Evolutionary conservation across 2,329 filamentous ascomycete species (phyloP).

Genomic region (Fusarium solani-melongenae): DNA sequence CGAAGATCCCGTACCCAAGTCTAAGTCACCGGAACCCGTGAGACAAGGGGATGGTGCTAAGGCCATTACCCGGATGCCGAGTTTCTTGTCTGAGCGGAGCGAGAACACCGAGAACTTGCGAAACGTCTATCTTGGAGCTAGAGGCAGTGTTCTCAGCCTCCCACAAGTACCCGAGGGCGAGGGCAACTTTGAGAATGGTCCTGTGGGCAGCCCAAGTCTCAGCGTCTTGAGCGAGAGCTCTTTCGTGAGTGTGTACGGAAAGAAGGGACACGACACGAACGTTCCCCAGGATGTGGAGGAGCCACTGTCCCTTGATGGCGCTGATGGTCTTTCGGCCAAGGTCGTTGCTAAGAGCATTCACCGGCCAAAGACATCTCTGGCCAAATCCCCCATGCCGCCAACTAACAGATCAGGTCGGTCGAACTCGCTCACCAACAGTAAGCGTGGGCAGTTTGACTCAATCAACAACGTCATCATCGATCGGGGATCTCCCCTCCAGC

Average conservation of each 20-base stretch:
- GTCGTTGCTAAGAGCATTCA: constrained; percentile 27
- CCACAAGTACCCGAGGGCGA: constrained; percentile 58
- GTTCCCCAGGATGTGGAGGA: constrained; percentile 45
- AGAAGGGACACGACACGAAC: constrained; percentile 48
- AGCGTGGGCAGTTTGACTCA: constrained; percentile 54
- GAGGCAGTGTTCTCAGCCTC: constrained; percentile 62
- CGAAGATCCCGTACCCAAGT: constrained; percentile 34
- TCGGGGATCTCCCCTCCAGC: constrained; percentile 61
- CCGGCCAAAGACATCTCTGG: constrained; percentile 38
- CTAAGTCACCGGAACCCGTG: constrained; percentile 26
- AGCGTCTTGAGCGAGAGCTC: constrained; percentile 76
- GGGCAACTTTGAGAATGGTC: constrained; percentile 32
- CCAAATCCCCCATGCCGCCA: constrained; percentile 10
- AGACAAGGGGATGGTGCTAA: constrained; percentile 48
- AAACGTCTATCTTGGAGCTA: constrained; percentile 66
- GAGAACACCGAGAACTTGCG: constrained; percentile 70
- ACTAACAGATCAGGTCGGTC: constrained; percentile 36
- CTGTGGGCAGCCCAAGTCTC: constrained; percentile 66
- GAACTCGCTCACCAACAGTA: constrained; percentile 46
- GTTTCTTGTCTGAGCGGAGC: constrained; percentile 70
- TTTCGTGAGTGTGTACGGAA: constrained; percentile 72
- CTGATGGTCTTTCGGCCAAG: constrained; percentile 24
- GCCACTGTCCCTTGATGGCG: constrained; percentile 44
- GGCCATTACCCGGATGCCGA: constrained; percentile 68
- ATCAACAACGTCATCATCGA: constrained; percentile 60